Evolutionary conservation across 208 protist species (phyloP).

Genomic region (Trypanosoma brucei): DNA sequence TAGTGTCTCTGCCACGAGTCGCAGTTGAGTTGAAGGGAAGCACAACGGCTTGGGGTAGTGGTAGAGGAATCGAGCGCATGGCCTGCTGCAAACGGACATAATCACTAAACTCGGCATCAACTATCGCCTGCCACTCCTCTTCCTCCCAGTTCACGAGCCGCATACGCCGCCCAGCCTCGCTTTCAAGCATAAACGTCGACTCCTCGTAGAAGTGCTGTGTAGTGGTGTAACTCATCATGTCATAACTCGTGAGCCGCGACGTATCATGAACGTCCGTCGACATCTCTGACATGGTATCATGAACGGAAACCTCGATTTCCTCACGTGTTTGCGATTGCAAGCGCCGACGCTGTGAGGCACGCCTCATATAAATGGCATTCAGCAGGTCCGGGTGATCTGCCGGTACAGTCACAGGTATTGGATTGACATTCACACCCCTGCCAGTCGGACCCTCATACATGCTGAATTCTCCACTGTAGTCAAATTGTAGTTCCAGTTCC

Average conservation of each 20-base stretch:
- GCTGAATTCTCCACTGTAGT: slow-evolving; percentile 18
- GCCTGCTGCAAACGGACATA: slow-evolving; percentile 12
- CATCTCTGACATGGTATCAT: neutral
- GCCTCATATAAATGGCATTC: neutral
- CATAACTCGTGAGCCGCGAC: neutral
- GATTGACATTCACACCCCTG: no score
- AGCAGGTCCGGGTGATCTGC: neutral
- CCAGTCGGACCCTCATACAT: neutral
- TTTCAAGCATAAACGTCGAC: slow-evolving; percentile 41
- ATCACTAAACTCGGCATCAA: slow-evolving; percentile 14
- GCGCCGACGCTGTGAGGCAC: no score
- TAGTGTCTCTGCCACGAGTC: neutral
- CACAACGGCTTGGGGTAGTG: slow-evolving; percentile 5
- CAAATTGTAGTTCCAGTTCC: slow-evolving; percentile 36
- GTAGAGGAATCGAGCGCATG: neutral
- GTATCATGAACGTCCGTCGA: neutral
- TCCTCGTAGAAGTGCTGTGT: slow-evolving; percentile 78
- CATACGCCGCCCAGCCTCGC: slow-evolving; percentile 50
- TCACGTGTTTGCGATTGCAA: neutral
- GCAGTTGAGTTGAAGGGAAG: slow-evolving; percentile 3
- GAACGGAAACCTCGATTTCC: neutral
- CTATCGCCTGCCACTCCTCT: slow-evolving; percentile 41
- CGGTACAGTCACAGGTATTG: neutral
- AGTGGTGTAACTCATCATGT: slow-evolving; percentile 58
- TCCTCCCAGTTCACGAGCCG: slow-evolving; percentile 72